Evolutionary conservation across 148 eudicot species (phyloP).

Genomic region (Vaccinium myrtillus): DNA sequence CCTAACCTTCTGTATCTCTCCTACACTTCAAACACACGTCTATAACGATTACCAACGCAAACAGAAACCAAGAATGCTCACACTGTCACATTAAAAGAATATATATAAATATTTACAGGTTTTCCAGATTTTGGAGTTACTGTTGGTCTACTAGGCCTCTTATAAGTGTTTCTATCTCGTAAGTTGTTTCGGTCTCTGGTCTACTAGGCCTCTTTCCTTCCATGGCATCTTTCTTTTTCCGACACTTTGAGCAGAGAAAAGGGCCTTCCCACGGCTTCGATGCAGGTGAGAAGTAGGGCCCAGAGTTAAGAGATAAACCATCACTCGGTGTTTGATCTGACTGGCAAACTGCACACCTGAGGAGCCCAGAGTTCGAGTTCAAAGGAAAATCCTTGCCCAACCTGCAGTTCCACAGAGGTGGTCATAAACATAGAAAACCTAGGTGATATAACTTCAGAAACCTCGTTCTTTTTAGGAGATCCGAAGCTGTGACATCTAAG

Average conservation of each 20-base stretch:
- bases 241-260: slow-evolving; percentile 77
- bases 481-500: background rate
- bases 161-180: background rate
- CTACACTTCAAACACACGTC: slow-evolving; percentile 51
- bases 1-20: slow-evolving; percentile 32
- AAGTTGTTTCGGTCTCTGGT: background rate
- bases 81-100: slow-evolving; percentile 49
- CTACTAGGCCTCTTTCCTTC: slow-evolving; percentile 70
- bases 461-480: background rate
- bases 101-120: slow-evolving; percentile 46
- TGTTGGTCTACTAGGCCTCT: slow-evolving; percentile 29
- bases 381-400: slow-evolving; percentile 78
- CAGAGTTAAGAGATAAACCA: slow-evolving; percentile 73
- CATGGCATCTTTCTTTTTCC: slow-evolving; percentile 97
- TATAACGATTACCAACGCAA: slow-evolving; percentile 32
- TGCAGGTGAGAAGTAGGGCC: slow-evolving; percentile 69
- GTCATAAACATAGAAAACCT: background rate
- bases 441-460: background rate
- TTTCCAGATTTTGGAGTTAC: slow-evolving; percentile 44
- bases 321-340: slow-evolving; percentile 68
- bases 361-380: slow-evolving; percentile 68
- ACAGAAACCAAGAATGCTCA: slow-evolving; percentile 42
- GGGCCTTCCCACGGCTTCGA: slow-evolving; percentile 96
- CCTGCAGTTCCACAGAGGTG: slow-evolving; percentile 41
- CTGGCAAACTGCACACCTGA: slow-evolving; percentile 91